A percentile compares a stretch with the other conserved stretches of the same genome.
Evolutionary conservation across 2,329 filamentous ascomycete genomes (phyloP).

Genomic region (Beauveria scarabaeidicola): DNA sequence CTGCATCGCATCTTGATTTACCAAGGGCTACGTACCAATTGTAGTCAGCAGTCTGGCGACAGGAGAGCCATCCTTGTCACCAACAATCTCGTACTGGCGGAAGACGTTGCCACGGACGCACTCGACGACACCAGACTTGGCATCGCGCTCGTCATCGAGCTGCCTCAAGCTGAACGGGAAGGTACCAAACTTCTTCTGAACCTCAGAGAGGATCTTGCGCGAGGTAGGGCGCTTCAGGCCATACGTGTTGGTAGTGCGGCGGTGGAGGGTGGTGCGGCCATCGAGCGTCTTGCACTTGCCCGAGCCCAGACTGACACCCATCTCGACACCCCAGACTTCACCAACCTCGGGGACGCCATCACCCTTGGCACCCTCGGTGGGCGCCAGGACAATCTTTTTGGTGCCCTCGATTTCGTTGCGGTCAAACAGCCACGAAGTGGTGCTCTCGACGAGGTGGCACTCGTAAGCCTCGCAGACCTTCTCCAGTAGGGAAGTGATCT

Average conservation of each 20-base stretch:
- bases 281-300: slow-evolving; percentile 93
- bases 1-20: neutral
- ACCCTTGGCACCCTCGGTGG: slow-evolving; percentile 79
- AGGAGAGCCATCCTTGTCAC: slow-evolving; percentile 79
- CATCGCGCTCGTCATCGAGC: slow-evolving; percentile 90
- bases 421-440: slow-evolving; percentile 93
- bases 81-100: slow-evolving; percentile 91
- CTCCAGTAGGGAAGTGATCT: slow-evolving; percentile 81
- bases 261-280: slow-evolving; percentile 84
- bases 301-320: slow-evolving; percentile 80
- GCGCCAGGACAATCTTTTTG: slow-evolving; percentile 95
- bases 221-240: slow-evolving; percentile 90
- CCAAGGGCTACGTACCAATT: slow-evolving; percentile 59
- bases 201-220: slow-evolving; percentile 84
- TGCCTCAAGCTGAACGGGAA: slow-evolving; percentile 98
- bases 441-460: slow-evolving; percentile 92
- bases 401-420: slow-evolving; percentile 93
- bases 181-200: slow-evolving; percentile 92
- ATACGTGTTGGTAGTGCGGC: slow-evolving; percentile 86
- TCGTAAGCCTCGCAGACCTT: slow-evolving; percentile 88
- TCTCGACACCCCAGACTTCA: slow-evolving; percentile 96
- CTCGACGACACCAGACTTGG: slow-evolving; percentile 92
- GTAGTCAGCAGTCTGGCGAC: slow-evolving; percentile 87
- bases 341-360: slow-evolving; percentile 82
- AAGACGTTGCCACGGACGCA: slow-evolving; percentile 89